phyloP scores from a whole-genome alignment of 2,329 filamentous ascomycete genomes.

The Colletotrichum camelliae region DNA sequence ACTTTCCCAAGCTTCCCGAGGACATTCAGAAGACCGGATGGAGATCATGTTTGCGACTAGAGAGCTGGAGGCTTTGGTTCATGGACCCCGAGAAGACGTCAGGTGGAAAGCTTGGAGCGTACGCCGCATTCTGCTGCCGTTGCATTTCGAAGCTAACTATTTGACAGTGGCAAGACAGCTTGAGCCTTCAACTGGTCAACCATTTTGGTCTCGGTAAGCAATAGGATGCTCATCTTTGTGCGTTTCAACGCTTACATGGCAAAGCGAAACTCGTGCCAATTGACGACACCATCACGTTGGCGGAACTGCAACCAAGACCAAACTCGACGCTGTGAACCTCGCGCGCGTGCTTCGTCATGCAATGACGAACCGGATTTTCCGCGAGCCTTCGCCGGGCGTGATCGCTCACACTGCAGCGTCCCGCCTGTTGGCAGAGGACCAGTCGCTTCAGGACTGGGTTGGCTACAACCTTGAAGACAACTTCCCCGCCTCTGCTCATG shows the following conservation, averaged over 20 bases:
- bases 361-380: constrained; percentile 63
- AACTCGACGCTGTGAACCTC: constrained; percentile 54
- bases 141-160: constrained; percentile 6
- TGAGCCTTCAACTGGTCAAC: constrained; percentile 57
- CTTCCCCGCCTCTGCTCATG: constrained; percentile 52
- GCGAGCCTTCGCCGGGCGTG: constrained; percentile 52
- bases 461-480: constrained; percentile 61
- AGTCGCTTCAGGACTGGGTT: constrained; percentile 56
- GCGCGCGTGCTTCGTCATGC: constrained; percentile 58
- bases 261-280: constrained; percentile 58
- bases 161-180: constrained; percentile 51
- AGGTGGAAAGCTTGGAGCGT: constrained; percentile 60
- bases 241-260: constrained; percentile 5
- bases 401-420: constrained; percentile 63
- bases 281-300: constrained; percentile 47
- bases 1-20: constrained; percentile 53
- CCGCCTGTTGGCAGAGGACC: constrained; percentile 53
- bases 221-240: neutral
- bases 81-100: constrained; percentile 55
- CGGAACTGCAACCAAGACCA: constrained; percentile 50
- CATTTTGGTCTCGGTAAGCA: constrained; percentile 53
- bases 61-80: constrained; percentile 51
- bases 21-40: constrained; percentile 49
- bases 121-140: constrained; percentile 27
- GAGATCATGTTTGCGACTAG: constrained; percentile 54